Percentiles rank a stretch among this genome's conserved stretches.
Evolutionary conservation across 2,329 filamentous ascomycete genomes (phyloP).

Genomic region (Fusarium drepaniforme): DNA sequence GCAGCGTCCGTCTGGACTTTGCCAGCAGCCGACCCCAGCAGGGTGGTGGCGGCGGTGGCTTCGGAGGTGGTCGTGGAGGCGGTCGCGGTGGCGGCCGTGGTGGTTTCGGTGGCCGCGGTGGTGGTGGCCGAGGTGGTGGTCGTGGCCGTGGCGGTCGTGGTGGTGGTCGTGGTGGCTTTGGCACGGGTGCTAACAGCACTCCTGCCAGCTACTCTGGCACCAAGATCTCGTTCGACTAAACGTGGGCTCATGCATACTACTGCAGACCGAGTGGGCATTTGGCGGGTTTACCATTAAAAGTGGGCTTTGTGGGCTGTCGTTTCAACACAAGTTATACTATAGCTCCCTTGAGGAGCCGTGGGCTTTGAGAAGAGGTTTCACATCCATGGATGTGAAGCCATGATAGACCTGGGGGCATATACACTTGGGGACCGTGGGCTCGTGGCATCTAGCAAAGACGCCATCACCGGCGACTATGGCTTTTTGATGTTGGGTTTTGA

Average conservation of each 20-base stretch:
- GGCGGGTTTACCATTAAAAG: slow-evolving; percentile 55
- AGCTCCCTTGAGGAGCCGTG: slow-evolving; percentile 55
- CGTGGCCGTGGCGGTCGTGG: slow-evolving; percentile 58
- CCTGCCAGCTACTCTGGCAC: slow-evolving; percentile 69
- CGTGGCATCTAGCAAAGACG: slow-evolving; percentile 48
- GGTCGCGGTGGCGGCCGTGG: slow-evolving; percentile 61
- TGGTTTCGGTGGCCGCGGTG: slow-evolving; percentile 58
- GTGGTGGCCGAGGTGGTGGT: slow-evolving; percentile 57
- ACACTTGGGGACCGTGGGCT: slow-evolving; percentile 54
- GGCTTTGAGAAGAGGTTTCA: slow-evolving; percentile 66
- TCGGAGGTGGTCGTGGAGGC: slow-evolving; percentile 57
- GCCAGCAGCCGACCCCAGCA: slow-evolving; percentile 75
- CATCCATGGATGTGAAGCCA: slow-evolving; percentile 50
- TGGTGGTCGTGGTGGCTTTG: slow-evolving; percentile 27
- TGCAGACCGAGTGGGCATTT: slow-evolving; percentile 58
- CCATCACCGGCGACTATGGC: slow-evolving; percentile 42
- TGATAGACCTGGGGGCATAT: slow-evolving; percentile 69
- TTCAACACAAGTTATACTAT: slow-evolving; percentile 57
- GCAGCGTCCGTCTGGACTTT: slow-evolving; percentile 86
- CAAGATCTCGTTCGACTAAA: slow-evolving; percentile 79
- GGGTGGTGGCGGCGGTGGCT: slow-evolving; percentile 65
- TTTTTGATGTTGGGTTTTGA: slow-evolving; percentile 50
- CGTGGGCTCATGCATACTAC: slow-evolving; percentile 45
- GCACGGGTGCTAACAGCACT: slow-evolving; percentile 36
- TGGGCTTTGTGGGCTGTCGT: slow-evolving; percentile 68